Percentiles rank a stretch among this genome's conserved stretches.
Evolutionary conservation across 495 filamentous ascomycete genomes (phyloP).

Genomic region (Penicillium arizonense): DNA sequence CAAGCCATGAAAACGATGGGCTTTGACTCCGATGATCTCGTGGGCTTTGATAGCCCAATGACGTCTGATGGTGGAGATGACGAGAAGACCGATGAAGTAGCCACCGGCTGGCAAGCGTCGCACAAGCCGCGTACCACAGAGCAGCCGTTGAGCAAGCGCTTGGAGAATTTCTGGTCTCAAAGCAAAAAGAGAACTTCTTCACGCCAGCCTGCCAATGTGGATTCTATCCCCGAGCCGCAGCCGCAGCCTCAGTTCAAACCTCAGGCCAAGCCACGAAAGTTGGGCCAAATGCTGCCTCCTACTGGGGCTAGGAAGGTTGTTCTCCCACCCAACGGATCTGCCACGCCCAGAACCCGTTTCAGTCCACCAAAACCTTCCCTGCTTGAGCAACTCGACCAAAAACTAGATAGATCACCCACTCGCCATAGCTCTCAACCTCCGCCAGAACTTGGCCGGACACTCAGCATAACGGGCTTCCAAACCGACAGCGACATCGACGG

Average conservation of each 20-base stretch:
- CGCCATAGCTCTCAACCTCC: conserved; percentile 33
- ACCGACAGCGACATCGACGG: conserved; percentile 26
- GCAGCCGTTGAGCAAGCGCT: conserved; percentile 41
- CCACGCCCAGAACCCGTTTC: conserved; percentile 43
- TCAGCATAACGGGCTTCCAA: conserved; percentile 20
- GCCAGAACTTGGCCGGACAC: conserved; percentile 23
- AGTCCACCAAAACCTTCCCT: conserved; percentile 46
- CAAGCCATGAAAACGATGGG: conserved; percentile 36
- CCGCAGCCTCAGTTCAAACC: conserved; percentile 14
- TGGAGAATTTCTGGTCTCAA: conserved; percentile 43
- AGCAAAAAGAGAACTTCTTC: conserved; percentile 30
- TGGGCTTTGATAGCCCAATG: conserved; percentile 31
- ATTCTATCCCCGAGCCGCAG: conserved; percentile 6
- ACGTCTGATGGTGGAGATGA: conserved; percentile 38
- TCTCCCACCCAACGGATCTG: conserved; percentile 37
- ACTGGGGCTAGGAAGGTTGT: conserved; percentile 33
- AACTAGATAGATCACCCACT: conserved; percentile 41
- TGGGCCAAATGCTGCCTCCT: conserved; percentile 32
- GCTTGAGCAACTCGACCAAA: conserved; percentile 40
- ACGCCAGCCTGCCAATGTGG: not conserved
- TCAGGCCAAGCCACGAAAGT: conserved; percentile 21
- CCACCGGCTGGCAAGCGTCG: conserved; percentile 24
- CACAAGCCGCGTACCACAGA: conserved; percentile 29
- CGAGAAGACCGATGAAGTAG: conserved; percentile 21
- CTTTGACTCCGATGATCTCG: conserved; percentile 36